Percentiles rank a stretch among this genome's conserved stretches.
Conservation (phyloP, 208 protist genomes). For the Jaenimonas drosophilae region DNA sequence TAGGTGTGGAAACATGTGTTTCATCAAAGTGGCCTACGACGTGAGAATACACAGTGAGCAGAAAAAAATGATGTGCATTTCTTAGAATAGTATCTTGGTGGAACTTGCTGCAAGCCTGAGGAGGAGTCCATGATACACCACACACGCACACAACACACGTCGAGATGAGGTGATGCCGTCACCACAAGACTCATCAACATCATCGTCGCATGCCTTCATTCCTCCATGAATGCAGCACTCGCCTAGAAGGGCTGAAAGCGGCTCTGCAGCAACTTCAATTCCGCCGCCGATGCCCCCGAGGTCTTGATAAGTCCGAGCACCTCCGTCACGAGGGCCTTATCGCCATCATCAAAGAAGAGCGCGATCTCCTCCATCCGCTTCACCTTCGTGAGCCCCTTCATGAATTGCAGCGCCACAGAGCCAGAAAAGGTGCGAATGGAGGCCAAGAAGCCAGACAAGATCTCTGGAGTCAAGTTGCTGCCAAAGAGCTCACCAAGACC, state of each 20-base stretch:
- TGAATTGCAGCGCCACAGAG: constrained; percentile 29
- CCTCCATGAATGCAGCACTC: not conserved
- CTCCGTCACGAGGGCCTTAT: constrained; percentile 51
- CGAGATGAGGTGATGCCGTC: no score
- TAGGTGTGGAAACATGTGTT: no score
- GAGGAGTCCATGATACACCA: no score
- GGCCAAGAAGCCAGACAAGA: constrained; percentile 53
- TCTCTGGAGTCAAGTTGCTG: constrained; percentile 79
- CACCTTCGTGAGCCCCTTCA: constrained; percentile 62
- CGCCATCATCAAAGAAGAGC: constrained; percentile 65
- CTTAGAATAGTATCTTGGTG: no score
- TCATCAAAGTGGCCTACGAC: no score
- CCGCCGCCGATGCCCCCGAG: constrained; percentile 24
- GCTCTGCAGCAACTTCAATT: no score
- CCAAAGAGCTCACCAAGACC: constrained; percentile 53
- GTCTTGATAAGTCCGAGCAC: constrained; percentile 36
- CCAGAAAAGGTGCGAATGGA: constrained; percentile 24
- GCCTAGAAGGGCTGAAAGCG: no score
- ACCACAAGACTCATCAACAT: no score
- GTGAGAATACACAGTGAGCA: no score
- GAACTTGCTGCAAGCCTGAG: no score
- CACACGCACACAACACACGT: no score
- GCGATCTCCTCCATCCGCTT: constrained; percentile 69
- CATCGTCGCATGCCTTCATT: not conserved
- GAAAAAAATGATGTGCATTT: not conserved